Evolutionary conservation across 257 asterid genomes (phyloP).

Genomic region (Ilex asprella): DNA sequence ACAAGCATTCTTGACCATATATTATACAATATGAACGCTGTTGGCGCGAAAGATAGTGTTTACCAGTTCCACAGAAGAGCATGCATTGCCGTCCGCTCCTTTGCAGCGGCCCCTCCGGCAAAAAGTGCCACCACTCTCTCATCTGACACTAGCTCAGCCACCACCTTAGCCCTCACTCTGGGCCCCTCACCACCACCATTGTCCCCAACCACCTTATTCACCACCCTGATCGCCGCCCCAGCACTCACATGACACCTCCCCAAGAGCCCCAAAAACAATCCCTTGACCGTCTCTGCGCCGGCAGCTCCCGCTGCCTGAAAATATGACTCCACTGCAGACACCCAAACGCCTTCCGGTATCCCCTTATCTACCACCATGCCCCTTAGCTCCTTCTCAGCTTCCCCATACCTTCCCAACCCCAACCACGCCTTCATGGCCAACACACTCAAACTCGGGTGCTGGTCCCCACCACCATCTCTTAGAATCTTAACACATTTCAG

Average conservation of each 20-base stretch:
- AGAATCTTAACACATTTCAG: conserved; percentile 84
- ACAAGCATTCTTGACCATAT: too few species aligned
- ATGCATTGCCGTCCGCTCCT: conserved; percentile 90
- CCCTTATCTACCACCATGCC: conserved; percentile 78
- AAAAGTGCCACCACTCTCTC: conserved; percentile 83
- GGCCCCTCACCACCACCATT: conserved; percentile 59
- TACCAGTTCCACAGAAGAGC: conserved; percentile 99
- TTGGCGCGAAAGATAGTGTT: neutral
- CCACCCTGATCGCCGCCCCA: conserved; percentile 70
- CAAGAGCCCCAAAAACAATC: conserved; percentile 74
- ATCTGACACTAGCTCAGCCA: conserved; percentile 77
- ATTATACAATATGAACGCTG: too few species aligned
- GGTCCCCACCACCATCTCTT: conserved; percentile 73
- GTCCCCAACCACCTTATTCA: conserved; percentile 65
- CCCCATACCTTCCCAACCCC: conserved; percentile 69
- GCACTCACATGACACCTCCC: conserved; percentile 86
- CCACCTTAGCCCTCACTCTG: conserved; percentile 63
- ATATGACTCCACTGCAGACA: conserved; percentile 86
- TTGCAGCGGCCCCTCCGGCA: conserved; percentile 55
- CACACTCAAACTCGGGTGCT: conserved; percentile 88
- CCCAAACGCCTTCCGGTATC: conserved; percentile 95
- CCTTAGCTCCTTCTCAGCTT: conserved; percentile 94
- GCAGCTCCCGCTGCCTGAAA: conserved; percentile 87
- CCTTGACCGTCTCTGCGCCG: conserved; percentile 77
- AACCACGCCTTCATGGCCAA: conserved; percentile 98